Evolutionary conservation across 2,329 filamentous ascomycete species (phyloP), one percentile per base, ranked within the genome.

Genomic region (Allantophomopsis cytisporea): DNA sequence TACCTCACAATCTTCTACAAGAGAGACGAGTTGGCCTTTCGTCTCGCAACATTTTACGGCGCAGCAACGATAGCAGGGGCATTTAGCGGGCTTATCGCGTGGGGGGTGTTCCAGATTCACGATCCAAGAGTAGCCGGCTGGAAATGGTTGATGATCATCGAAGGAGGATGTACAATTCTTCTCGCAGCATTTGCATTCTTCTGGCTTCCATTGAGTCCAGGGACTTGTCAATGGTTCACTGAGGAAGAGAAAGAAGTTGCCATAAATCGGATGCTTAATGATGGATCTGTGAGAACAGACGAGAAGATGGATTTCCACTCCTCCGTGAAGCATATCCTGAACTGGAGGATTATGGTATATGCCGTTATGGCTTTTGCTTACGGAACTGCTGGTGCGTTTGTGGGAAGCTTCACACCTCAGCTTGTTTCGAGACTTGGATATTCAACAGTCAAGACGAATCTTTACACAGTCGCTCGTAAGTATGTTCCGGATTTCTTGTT

Each of bases 381-480:
- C 40, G 61, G 65, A 0, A 63, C 69, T 2, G 64, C 64, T 1
- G 68, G 66, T 46, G 51, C 60, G 15, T 65, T 55, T 1, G 55
- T 59, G 2, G 58, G 59, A 40, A 67, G 65, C 41, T 69, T 69
- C 49, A 59, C 69, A 12, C 65, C 65, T 1, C 54, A 71, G 47
- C 65, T 69, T 36, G 58, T 69, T 7, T 49, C 58, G 39, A 56
- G 63, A 0, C 52, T 69, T 1, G 65, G 64, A 0, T 68, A 61
- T 42, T 58, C 51, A 4, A 57, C 58, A 0, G 52, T 69, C 23
- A 62, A 64, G 34, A 68, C 65, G 0, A 69, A 69, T 41, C 54
- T 69, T 4, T 65, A 60, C 50, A 68, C 64, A 0, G 64, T 69
- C 4, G 61, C 65, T 4, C 65, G 83, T 2, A 87, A 87, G 50